Evolutionary conservation across 2,329 filamentous ascomycete genomes (phyloP).

Genomic region (Septoria linicola): DNA sequence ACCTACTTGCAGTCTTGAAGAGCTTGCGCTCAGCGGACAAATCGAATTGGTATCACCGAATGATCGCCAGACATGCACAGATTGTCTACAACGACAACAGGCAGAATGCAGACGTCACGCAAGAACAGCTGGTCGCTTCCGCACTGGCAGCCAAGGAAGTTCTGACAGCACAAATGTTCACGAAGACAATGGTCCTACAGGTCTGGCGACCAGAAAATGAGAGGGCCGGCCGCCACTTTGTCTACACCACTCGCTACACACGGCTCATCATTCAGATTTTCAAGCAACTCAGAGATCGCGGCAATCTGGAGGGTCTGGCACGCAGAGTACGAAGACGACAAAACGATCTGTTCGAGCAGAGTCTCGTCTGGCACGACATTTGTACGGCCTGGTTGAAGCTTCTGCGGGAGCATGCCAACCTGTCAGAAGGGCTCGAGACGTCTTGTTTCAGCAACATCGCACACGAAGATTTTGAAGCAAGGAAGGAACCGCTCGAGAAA

Average conservation of each 20-base stretch:
- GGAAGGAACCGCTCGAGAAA: slow-evolving; percentile 59
- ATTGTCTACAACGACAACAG: slow-evolving; percentile 55
- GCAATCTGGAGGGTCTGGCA: slow-evolving; percentile 73
- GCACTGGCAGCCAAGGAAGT: slow-evolving; percentile 69
- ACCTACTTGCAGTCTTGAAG: slow-evolving; percentile 63
- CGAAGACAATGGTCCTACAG: slow-evolving; percentile 91
- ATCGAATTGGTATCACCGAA: slow-evolving; percentile 91
- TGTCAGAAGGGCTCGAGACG: slow-evolving; percentile 64
- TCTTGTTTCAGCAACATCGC: slow-evolving; percentile 62
- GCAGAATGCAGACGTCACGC: not conserved
- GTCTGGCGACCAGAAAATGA: slow-evolving; percentile 94
- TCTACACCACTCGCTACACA: slow-evolving; percentile 85
- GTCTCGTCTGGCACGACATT: slow-evolving; percentile 62
- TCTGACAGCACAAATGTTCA: slow-evolving; percentile 80
- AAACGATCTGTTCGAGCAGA: slow-evolving; percentile 67
- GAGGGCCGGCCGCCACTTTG: slow-evolving; percentile 79
- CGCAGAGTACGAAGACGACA: slow-evolving; percentile 78
- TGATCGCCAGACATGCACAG: slow-evolving; percentile 71
- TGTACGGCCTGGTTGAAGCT: slow-evolving; percentile 58
- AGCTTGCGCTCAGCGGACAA: slow-evolving; percentile 71
- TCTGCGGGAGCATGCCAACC: slow-evolving; percentile 57
- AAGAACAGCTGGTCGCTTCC: slow-evolving; percentile 37
- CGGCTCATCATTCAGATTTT: slow-evolving; percentile 76
- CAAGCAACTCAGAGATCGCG: slow-evolving; percentile 70
- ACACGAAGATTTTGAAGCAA: slow-evolving; percentile 63